These are phyloP conservation scores for Fistulifera pelliculosa DNA, from an alignment of 108 stramenopile genomes.

Conservation along the genomic window DNA sequence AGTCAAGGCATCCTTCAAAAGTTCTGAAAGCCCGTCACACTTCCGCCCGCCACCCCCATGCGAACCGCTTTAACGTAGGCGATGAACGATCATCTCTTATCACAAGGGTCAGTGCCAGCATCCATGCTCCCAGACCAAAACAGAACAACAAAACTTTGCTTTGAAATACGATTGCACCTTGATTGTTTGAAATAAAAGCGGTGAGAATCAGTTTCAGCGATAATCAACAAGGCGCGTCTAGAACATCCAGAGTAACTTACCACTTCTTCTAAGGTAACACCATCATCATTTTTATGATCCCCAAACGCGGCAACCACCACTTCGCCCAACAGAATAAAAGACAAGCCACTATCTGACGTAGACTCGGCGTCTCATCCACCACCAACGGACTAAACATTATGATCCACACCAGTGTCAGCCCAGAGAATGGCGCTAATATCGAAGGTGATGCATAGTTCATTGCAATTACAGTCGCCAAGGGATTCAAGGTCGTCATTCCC, in stretches of 20 bases:
- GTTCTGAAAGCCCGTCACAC: constrained; percentile 70
- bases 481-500: constrained; percentile 79
- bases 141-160: constrained; percentile 47
- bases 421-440: constrained; percentile 79
- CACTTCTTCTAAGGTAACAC: constrained; percentile 48
- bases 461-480: constrained; percentile 64
- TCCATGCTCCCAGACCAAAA: constrained; percentile 27
- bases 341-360: constrained; percentile 50
- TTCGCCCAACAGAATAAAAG: constrained; percentile 66
- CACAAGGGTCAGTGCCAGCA: constrained; percentile 35
- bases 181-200: constrained; percentile 1
- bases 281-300: constrained; percentile 72
- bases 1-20: constrained; percentile 73
- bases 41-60: constrained; percentile 49
- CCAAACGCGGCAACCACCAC: constrained; percentile 71
- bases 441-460: constrained; percentile 83
- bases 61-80: constrained; percentile 27
- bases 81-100: constrained; percentile 15
- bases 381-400: constrained; percentile 43
- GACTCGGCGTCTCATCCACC: constrained; percentile 45
- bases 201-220: not conserved
- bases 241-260: constrained; percentile 17
- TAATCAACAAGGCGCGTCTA: not conserved
- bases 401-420: constrained; percentile 82
- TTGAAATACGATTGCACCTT: constrained; percentile 37